phyloP scores from a whole-genome alignment of 768 basidiomycete species.

The Collybia mongolica region DNA sequence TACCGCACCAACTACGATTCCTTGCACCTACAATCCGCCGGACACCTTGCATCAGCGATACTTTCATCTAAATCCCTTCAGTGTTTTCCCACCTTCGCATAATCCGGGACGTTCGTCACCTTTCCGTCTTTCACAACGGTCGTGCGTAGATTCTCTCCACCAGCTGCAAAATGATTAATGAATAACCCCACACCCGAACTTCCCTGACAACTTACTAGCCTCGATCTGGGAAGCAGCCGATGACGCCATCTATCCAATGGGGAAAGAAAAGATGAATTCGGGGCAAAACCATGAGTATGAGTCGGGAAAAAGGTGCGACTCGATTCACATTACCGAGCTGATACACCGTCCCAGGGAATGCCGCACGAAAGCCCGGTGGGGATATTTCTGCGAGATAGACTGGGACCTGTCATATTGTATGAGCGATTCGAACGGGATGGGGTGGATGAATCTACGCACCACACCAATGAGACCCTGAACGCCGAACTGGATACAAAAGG shows the following conservation, averaged over 20 bases:
- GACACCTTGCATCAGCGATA: not conserved
- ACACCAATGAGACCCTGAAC: conserved; percentile 91
- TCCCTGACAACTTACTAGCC: conserved; percentile 43
- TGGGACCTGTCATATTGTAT: conserved; percentile 42
- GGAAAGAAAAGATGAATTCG: not conserved
- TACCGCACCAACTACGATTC: conserved; percentile 84
- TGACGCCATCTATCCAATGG: conserved; percentile 48
- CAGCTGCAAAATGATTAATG: conserved; percentile 37
- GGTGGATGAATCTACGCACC: conserved; percentile 41
- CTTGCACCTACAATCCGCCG: conserved; percentile 55
- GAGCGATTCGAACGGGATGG: conserved; percentile 28
- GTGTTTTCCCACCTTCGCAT: conserved; percentile 43
- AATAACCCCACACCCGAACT: conserved; percentile 15
- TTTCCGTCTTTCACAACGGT: conserved; percentile 45
- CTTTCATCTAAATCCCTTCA: conserved; percentile 2
- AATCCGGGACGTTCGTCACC: conserved; percentile 51
- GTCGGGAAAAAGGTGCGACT: no score
- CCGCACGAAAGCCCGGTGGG: conserved; percentile 84
- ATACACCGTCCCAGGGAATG: conserved; percentile 83
- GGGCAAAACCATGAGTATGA: no score
- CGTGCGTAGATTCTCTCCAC: conserved; percentile 55
- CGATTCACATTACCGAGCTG: conserved; percentile 68
- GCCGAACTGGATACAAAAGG: conserved; percentile 82
- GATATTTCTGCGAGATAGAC: conserved; percentile 82
- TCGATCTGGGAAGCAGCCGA: conserved; percentile 81